Evolutionary conservation across 2,329 filamentous ascomycete species (phyloP).

Genomic region (Aureobasidium sp.): DNA sequence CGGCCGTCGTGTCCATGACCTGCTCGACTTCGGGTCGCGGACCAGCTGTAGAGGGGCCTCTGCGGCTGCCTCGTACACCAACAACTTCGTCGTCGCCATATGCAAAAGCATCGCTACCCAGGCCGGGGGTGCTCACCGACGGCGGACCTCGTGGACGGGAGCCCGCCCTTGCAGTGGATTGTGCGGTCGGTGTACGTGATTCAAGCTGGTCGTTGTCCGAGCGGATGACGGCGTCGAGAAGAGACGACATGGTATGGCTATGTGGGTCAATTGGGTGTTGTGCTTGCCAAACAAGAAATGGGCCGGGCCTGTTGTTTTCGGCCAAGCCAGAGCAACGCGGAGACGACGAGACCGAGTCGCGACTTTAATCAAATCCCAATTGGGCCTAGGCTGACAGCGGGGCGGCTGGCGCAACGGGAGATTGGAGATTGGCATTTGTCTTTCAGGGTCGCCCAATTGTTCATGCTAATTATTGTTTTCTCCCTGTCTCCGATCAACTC

Average conservation of each 20-base stretch:
- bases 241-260: conserved; percentile 41
- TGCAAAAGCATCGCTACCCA: conserved; percentile 49
- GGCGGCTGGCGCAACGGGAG: background rate
- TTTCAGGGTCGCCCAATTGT: background rate
- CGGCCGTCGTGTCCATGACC: conserved; percentile 69
- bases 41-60: conserved; percentile 28
- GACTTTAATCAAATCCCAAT: background rate
- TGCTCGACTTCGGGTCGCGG: conserved; percentile 56
- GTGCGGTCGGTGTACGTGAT: conserved; percentile 22
- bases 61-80: conserved; percentile 43
- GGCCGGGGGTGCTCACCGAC: conserved; percentile 42
- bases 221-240: conserved; percentile 43
- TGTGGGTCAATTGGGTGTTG: background rate
- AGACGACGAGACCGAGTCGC: background rate
- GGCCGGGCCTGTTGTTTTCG: background rate
- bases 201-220: conserved; percentile 35
- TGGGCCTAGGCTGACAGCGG: background rate
- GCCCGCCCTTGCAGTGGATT: conserved; percentile 21
- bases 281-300: background rate
- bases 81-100: conserved; percentile 58
- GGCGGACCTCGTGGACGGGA: conserved; percentile 50
- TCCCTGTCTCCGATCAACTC: background rate
- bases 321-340: background rate
- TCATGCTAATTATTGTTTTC: background rate
- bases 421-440: background rate